These are phyloP conservation scores for Carex littledalei DNA, from an alignment of 176 grass and related monocot species.

Conservation along the genomic window DNA sequence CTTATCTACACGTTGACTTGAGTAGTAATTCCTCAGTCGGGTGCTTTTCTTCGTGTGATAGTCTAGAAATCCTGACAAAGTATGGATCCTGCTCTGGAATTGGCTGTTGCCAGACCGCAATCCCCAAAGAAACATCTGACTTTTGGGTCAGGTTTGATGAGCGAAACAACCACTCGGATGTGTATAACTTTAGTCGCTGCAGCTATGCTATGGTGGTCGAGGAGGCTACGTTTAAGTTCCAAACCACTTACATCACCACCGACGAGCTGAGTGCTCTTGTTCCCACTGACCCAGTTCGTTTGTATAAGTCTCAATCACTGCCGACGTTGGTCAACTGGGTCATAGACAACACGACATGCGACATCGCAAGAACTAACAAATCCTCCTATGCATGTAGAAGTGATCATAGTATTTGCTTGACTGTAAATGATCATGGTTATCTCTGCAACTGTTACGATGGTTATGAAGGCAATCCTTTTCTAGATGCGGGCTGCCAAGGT, in stretches of 20 bases:
- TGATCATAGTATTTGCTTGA: neutral
- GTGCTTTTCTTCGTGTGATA: neutral
- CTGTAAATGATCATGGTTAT: neutral
- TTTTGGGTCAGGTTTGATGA: neutral
- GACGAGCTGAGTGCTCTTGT: too few relatives aligned
- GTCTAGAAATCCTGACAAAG: neutral
- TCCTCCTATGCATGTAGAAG: neutral
- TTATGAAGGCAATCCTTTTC: constrained; percentile 27
- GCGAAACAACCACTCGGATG: neutral
- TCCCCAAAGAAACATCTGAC: neutral
- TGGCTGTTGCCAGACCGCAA: neutral
- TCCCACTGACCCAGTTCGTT: too few relatives aligned
- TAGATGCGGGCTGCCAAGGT: constrained; percentile 22
- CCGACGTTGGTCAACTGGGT: neutral
- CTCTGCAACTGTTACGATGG: neutral
- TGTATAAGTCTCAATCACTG: too few relatives aligned
- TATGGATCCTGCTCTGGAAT: neutral
- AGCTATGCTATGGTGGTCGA: neutral
- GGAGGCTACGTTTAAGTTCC: neutral
- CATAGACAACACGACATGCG: neutral
- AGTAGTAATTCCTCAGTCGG: neutral
- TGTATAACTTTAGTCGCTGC: neutral
- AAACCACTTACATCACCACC: neutral
- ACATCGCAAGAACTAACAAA: neutral
- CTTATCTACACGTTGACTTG: neutral